Evolutionary conservation across 208 protist genomes (phyloP), one percentile per base, ranked within the genome.

Genomic region (Acanthamoeba triangularis): DNA sequence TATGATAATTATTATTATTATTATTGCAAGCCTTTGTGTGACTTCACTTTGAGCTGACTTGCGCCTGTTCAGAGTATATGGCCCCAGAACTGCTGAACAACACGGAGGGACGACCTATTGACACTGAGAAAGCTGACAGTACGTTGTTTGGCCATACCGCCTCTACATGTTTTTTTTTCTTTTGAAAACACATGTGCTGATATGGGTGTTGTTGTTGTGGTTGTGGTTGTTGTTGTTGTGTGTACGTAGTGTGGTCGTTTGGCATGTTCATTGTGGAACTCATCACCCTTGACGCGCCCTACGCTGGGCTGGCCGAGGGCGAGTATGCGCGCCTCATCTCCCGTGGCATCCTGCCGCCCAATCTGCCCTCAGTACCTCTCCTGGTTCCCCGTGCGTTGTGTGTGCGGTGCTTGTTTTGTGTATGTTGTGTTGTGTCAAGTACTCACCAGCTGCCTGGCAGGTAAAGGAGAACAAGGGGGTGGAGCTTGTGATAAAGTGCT

Each of bases 261-360:
- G 85, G 85, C n/a, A 92, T 92, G 85, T 92, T 92, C 59, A 92
- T 92, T 20, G 85, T 92, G n/a, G 85, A 92, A 28, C 85, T 92
- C 28, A 13, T 92, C 35, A 92, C 85, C 7, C 61, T 92, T 7
- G 59, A 92, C 28, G 59, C 63, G 10, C 85, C 85, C 4, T 92
- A 92, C 85, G 59, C 54, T 28, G 59, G 85, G 10, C 54, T 92
- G 13, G 8, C 59, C 41, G 85, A 92, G 35, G 35, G 41, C 30
- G 85, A 92, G 41, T 76, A 92, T 35, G 63, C 54, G 35, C 63
- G 59, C 4, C 44, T 92, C 37, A 92, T 92, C 33, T 74, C 59
- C 4, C 54, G 85, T 28, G 80, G 80, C 30, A 65, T 67, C 28
- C 80, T 90, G 2, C 80, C 80, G 33, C 80, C 80, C 52, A 65